Conservation (phyloP, 2,329 filamentous ascomycete species). For the Aspergillus pseudonomiae region DNA sequence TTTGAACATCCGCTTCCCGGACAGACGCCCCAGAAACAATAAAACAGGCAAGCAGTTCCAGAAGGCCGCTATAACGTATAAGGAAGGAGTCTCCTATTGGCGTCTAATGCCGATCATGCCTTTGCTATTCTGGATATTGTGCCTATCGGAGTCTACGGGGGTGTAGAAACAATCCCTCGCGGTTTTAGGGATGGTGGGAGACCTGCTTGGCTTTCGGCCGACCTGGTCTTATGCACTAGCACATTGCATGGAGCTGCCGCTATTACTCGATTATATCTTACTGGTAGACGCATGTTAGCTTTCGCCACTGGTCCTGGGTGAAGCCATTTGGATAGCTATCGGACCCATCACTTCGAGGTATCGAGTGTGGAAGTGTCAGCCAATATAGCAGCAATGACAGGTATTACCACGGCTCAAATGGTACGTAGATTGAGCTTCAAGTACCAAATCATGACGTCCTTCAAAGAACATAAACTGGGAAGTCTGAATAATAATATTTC, state of each 20-base stretch:
- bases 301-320: background rate
- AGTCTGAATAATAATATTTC: background rate
- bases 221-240: background rate
- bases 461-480: no score
- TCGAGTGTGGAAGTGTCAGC: background rate
- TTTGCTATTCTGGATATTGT: accelerated
- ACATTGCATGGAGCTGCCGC: background rate
- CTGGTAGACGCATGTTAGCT: background rate
- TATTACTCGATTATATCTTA: background rate
- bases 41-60: background rate
- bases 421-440: no score
- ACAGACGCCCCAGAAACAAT: background rate
- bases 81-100: background rate
- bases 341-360: background rate
- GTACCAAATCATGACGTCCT: no score
- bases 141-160: background rate
- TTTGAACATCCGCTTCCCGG: accelerated
- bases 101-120: background rate
- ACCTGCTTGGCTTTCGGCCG: background rate
- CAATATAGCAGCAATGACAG: no score
- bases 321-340: background rate
- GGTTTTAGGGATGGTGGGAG: background rate
- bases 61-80: background rate
- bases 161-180: background rate
- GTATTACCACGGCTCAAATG: no score